Evolutionary conservation across 1,139 yeast genomes (phyloP).

Genomic region (Protomyces pachydermus): DNA sequence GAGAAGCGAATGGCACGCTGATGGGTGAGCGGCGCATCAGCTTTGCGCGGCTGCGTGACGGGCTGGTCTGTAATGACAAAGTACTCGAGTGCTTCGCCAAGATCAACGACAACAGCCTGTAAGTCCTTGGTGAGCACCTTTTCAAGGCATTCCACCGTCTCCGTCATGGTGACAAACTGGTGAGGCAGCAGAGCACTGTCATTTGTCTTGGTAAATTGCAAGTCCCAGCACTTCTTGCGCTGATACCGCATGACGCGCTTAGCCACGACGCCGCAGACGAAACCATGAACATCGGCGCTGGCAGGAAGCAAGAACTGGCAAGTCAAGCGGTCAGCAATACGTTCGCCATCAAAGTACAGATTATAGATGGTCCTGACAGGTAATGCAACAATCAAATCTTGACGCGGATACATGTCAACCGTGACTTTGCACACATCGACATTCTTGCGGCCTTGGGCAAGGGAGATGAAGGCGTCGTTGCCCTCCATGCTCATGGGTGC

Average conservation of each 20-base stretch:
- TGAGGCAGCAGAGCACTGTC: slow-evolving; percentile 57
- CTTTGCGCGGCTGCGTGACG: slow-evolving; percentile 42
- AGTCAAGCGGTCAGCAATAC: slow-evolving; percentile 27
- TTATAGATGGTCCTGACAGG: slow-evolving; percentile 41
- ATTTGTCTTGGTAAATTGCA: slow-evolving; percentile 77
- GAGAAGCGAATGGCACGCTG: not conserved
- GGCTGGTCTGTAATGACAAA: slow-evolving; percentile 83
- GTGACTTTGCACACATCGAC: slow-evolving; percentile 59
- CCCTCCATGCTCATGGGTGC: slow-evolving; percentile 56
- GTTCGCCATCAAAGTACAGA: slow-evolving; percentile 33
- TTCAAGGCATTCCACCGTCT: slow-evolving; percentile 73
- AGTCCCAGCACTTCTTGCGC: slow-evolving; percentile 71
- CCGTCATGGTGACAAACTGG: slow-evolving; percentile 78
- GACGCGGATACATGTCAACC: slow-evolving; percentile 70
- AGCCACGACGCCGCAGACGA: slow-evolving; percentile 77
- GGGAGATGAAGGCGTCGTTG: slow-evolving; percentile 64
- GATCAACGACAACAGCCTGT: slow-evolving; percentile 47
- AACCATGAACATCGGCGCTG: slow-evolving; percentile 45
- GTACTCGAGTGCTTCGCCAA: slow-evolving; percentile 53
- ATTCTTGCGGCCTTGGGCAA: slow-evolving; percentile 84
- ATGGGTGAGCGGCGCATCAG: slow-evolving; percentile 44
- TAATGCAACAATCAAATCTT: slow-evolving; percentile 67
- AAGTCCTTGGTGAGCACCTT: slow-evolving; percentile 53
- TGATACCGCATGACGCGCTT: slow-evolving; percentile 73
- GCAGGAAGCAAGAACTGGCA: slow-evolving; percentile 12